Evolutionary conservation across 2,329 filamentous ascomycete species (phyloP).

Genomic region (Neocucurbitaria cava): DNA sequence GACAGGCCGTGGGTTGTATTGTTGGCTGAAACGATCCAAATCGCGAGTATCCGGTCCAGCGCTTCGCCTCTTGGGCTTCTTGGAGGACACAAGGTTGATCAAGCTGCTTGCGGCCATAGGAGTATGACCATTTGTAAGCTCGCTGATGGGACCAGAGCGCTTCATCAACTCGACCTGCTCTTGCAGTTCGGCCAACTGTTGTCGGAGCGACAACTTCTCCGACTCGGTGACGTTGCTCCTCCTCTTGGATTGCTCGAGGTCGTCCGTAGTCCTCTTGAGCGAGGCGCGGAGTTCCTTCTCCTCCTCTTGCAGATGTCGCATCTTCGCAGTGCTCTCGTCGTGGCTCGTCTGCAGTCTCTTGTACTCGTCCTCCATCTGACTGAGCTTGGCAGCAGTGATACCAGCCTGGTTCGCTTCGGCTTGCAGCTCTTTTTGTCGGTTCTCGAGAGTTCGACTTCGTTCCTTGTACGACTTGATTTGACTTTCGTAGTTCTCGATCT

Average conservation of each 20-base stretch:
- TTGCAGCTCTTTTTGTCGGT: slow-evolving; percentile 90
- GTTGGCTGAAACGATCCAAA: slow-evolving; percentile 86
- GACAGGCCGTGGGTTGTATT: slow-evolving; percentile 92
- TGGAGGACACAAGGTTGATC: slow-evolving; percentile 95
- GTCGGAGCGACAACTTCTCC: slow-evolving; percentile 83
- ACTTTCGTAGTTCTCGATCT: slow-evolving; percentile 94
- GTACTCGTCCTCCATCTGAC: slow-evolving; percentile 95
- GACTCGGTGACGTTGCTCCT: slow-evolving; percentile 78
- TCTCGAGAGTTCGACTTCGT: slow-evolving; percentile 87
- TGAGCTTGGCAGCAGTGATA: slow-evolving; percentile 88
- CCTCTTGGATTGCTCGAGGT: slow-evolving; percentile 80
- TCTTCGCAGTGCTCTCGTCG: slow-evolving; percentile 86
- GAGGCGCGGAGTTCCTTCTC: slow-evolving; percentile 85
- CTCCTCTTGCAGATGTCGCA: slow-evolving; percentile 94
- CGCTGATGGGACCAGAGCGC: slow-evolving; percentile 76
- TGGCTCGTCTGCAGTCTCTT: slow-evolving; percentile 86
- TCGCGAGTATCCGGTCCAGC: slow-evolving; percentile 86
- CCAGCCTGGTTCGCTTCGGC: slow-evolving; percentile 97
- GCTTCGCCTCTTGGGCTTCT: slow-evolving; percentile 95
- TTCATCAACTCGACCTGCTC: slow-evolving; percentile 91
- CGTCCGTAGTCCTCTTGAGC: slow-evolving; percentile 77
- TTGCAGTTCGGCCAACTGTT: slow-evolving; percentile 88
- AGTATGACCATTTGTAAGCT: slow-evolving; percentile 68
- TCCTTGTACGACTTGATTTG: slow-evolving; percentile 97
- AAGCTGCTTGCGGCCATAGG: slow-evolving; percentile 69